Base-by-base conservation (phyloP, 148 eudicot genomes). In the Vaccinium corymbosum region DNA sequence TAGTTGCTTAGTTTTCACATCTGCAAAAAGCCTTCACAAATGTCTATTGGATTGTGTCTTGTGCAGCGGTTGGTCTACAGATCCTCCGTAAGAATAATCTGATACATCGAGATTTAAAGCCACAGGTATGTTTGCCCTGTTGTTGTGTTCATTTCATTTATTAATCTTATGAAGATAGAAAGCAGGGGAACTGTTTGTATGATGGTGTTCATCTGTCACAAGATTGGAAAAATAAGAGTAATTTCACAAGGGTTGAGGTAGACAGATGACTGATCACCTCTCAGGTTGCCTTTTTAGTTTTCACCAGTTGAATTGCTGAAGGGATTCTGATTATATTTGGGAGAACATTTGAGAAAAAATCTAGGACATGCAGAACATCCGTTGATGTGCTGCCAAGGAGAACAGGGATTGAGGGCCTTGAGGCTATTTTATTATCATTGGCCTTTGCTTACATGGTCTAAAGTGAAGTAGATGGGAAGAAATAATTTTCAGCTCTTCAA, bases 91-190 rank as follows among this genome's bases (percentile, higher is more conserved):
- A 94, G 25, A 92, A 94, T 91, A 90, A 94, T 86, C 91, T 94
- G 81, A 94, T 96, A 79, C 98, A 96, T 85, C 93, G 98, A 80
- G 98, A 96, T 87, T 85, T 96, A 86, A 96, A 96, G 89, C 98
- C 98, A 32, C 98, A 96, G 95, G 98, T 93, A 66, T 83, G 86
- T 78, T 72, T 66, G 70, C 61, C 73, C 22, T 70, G 27, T 70
- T 61, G 74, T 52, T 29, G 4, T 51, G 13, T 77, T 22, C 4
- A 5, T 46, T 20, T 50, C 25, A 50, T 77, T n/a, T 77, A 11
- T 8, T 76, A 8, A 12, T 22, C 57, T 77, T 22, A 77, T 25
- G 29, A 77, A 22, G 27, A 75, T 75, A 3, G 52, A 17, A 46
- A 19, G 76, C 19, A 7, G 50, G 2, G 6, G 50, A 42, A 49